phyloP scores from a whole-genome alignment of 345 rosid species.

The Bruguiera gymnorhiza region DNA sequence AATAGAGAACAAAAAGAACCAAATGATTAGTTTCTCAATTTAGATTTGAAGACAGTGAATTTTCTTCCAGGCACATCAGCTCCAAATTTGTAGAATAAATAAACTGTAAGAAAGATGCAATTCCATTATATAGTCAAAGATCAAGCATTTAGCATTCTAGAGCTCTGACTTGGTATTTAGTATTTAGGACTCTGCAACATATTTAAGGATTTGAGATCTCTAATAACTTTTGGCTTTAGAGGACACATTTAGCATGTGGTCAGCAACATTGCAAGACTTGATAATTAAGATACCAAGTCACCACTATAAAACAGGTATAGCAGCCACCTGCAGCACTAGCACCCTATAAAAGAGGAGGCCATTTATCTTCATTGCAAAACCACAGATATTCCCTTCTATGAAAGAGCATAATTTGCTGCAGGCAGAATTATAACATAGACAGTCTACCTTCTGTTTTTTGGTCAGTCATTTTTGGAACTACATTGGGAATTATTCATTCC shows the following conservation, averaged over 20 bases:
- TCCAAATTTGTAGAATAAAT: neutral
- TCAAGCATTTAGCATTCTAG: neutral
- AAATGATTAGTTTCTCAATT: neutral
- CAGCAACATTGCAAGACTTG: neutral
- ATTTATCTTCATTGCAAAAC: conserved; percentile 1
- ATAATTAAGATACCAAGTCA: neutral
- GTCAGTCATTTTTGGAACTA: too few relatives aligned
- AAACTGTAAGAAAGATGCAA: neutral
- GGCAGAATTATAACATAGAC: neutral
- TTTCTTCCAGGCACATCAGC: too few relatives aligned
- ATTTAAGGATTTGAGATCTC: too few relatives aligned
- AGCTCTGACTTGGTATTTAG: neutral
- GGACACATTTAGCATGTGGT: neutral
- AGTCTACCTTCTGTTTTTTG: neutral
- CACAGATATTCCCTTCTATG: neutral
- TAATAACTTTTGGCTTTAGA: neutral
- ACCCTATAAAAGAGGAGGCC: conserved; percentile 2
- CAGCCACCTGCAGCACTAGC: neutral
- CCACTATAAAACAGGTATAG: conserved; percentile 1
- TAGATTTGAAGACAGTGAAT: too few relatives aligned
- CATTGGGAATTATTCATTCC: neutral
- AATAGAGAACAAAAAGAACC: neutral
- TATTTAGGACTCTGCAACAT: too few relatives aligned
- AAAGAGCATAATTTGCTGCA: neutral
- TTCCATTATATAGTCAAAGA: neutral